phyloP scores from a whole-genome alignment of 2,329 filamentous ascomycete species.

The Escovopsis sp. region DNA sequence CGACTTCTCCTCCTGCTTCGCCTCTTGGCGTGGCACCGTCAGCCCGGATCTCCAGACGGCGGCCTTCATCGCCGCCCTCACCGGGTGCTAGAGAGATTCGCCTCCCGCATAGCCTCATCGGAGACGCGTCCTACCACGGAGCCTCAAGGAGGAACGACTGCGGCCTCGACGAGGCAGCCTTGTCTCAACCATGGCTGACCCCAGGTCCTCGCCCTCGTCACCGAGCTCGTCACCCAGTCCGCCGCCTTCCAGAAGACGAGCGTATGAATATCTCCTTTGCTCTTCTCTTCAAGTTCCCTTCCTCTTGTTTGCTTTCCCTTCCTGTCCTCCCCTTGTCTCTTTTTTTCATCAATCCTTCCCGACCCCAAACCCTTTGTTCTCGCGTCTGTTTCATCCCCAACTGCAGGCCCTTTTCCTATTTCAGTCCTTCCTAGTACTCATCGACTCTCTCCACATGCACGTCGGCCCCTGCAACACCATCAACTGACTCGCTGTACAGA shows the following conservation, averaged over 20 bases:
- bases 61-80: not conserved
- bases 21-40: too few species aligned
- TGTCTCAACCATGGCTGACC: conserved; percentile 10
- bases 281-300: too few species aligned
- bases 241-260: conserved; percentile 17
- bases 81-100: not conserved
- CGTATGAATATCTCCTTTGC: conserved; percentile 14
- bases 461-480: not conserved
- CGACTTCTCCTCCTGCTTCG: too few species aligned
- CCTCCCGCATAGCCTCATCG: conserved; percentile 3
- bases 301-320: conserved; percentile 8
- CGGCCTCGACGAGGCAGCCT: conserved; percentile 8
- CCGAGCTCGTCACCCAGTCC: conserved; percentile 8
- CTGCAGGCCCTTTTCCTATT: too few species aligned
- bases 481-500: conserved; percentile 15
- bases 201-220: conserved; percentile 3
- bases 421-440: too few species aligned
- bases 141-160: conserved; percentile 4
- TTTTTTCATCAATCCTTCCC: not conserved
- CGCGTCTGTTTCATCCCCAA: too few species aligned
- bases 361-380: too few species aligned
- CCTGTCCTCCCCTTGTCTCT: conserved; percentile 1
- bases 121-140: conserved; percentile 3
- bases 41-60: too few species aligned
- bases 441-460: not conserved